A percentile compares a stretch with the other conserved stretches of the same genome.
Conservation (phyloP, 2,329 filamentous ascomycete genomes). For the Fusarium transvaalense region DNA sequence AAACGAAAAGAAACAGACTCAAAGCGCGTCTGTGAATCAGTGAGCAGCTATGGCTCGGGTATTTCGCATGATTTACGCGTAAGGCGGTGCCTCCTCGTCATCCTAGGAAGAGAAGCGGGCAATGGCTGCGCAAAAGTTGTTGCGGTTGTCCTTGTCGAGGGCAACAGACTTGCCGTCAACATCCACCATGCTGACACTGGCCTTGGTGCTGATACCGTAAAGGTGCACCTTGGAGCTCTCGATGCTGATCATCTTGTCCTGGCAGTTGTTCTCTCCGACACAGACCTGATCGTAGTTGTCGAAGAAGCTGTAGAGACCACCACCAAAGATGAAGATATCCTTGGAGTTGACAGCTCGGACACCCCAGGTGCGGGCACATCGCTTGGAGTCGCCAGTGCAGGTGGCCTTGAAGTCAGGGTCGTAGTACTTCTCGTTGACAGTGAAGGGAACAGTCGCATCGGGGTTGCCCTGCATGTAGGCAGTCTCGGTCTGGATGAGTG, state of each 20-base stretch:
- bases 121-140: conserved; percentile 73
- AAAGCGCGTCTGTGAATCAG: conserved; percentile 21
- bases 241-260: conserved; percentile 81
- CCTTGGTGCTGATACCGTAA: conserved; percentile 80
- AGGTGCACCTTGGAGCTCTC: conserved; percentile 75
- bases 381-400: conserved; percentile 61
- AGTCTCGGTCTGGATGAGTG: conserved; percentile 88
- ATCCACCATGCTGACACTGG: conserved; percentile 78
- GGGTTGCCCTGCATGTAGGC: conserved; percentile 90
- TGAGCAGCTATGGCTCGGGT: conserved; percentile 16
- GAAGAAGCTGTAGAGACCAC: conserved; percentile 85
- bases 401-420: conserved; percentile 75
- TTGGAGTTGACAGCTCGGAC: conserved; percentile 76
- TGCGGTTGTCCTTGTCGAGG: conserved; percentile 71
- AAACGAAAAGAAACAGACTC: conserved; percentile 33
- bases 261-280: conserved; percentile 75
- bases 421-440: conserved; percentile 65
- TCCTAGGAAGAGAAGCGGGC: conserved; percentile 53
- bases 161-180: conserved; percentile 67
- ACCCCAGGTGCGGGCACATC: conserved; percentile 82
- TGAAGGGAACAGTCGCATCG: conserved; percentile 75
- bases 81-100: conserved; percentile 6
- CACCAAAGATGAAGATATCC: conserved; percentile 77
- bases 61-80: conserved; percentile 17
- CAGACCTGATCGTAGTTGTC: conserved; percentile 83